Base-by-base conservation (phyloP, 2,329 filamentous ascomycete species). In the Fusarium palustre region DNA sequence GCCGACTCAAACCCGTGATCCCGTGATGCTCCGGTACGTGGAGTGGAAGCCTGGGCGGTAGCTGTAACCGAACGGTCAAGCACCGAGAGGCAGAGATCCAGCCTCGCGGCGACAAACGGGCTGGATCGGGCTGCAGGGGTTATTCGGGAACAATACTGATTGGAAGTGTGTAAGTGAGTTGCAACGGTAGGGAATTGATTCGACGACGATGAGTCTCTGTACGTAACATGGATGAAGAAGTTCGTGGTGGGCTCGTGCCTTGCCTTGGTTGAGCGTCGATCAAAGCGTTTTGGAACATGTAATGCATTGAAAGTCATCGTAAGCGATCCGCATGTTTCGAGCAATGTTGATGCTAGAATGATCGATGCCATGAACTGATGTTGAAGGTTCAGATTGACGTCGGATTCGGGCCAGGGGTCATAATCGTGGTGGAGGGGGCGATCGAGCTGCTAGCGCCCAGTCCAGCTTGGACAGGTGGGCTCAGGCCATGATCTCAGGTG, bases 11-110 rank as follows among this genome's bases (percentile, higher is more conserved):
- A 52, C 66, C 72, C 69, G 69, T 71, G 71, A 75, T 72, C 70
- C 73, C 73, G 73, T 75, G 73, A 75, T 75, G 59, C 73, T 74
- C 73, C 73, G 73, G 71, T 62, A 64, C 64, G 69, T 73, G 73
- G 72, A 73, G 71, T 66, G 66, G 63, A 55, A 48, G 66, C 69
- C 66, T 63, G 69, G 63, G 61, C 59, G 50, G 66, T 50, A 67
- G 54, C 71, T 61, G 72, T 74, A 74, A 62, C 73, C 71, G 71
- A 75, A 70, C 70, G 67, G 70, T 71, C 60, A 73, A 63, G 64
- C 55, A 59, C 56, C 52, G 58, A 64, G 55, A 38, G 42, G 28
- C 28, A 28, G 28, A 59, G 54, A 54, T 10, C 28, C 31, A 55
- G 45, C 46, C 52, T 64, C 45, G 41, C 56, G 70, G 60, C 65